These are phyloP conservation scores for Centella asiatica DNA, from an alignment of 129 eudicot species.

Conservation along the genomic window DNA sequence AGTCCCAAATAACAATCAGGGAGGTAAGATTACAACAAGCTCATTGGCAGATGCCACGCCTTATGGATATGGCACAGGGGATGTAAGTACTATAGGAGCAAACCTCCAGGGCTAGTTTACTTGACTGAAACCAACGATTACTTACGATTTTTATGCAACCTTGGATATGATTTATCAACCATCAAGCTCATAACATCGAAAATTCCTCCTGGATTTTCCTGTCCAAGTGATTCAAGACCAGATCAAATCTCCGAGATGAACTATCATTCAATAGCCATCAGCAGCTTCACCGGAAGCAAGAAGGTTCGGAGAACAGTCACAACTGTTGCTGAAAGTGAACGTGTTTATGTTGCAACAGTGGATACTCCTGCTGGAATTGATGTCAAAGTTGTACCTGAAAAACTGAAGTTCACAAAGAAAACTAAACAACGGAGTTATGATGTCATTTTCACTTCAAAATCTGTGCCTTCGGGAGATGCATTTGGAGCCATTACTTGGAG, in stretches of 20 bases:
- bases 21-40: slow-evolving; percentile 42
- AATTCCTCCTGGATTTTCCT: slow-evolving; percentile 41
- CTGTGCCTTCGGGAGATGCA: slow-evolving; percentile 12
- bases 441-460: slow-evolving; percentile 29
- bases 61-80: slow-evolving; percentile 69
- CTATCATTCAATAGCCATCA: slow-evolving; percentile 64
- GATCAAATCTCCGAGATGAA: slow-evolving; percentile 47
- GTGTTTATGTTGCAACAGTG: slow-evolving; percentile 33
- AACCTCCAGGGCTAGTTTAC: slow-evolving; percentile 65
- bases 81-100: slow-evolving; percentile 42
- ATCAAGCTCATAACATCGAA: slow-evolving; percentile 40
- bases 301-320: slow-evolving; percentile 46
- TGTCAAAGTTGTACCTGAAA: slow-evolving; percentile 41
- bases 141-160: slow-evolving; percentile 43
- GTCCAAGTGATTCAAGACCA: slow-evolving; percentile 27
- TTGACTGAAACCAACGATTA: slow-evolving; percentile 38
- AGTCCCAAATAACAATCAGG: slow-evolving; percentile 46
- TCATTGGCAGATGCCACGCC: slow-evolving; percentile 51
- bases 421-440: slow-evolving; percentile 26
- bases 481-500: slow-evolving; percentile 76
- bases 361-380: slow-evolving; percentile 41
- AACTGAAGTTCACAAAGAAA: slow-evolving; percentile 30
- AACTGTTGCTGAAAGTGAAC: slow-evolving; percentile 42
- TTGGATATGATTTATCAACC: slow-evolving; percentile 33
- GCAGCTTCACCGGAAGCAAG: slow-evolving; percentile 18